These are phyloP conservation scores for Solanum hybrid DNA, from an alignment of 305 asterid genomes.

Conservation along the genomic window DNA sequence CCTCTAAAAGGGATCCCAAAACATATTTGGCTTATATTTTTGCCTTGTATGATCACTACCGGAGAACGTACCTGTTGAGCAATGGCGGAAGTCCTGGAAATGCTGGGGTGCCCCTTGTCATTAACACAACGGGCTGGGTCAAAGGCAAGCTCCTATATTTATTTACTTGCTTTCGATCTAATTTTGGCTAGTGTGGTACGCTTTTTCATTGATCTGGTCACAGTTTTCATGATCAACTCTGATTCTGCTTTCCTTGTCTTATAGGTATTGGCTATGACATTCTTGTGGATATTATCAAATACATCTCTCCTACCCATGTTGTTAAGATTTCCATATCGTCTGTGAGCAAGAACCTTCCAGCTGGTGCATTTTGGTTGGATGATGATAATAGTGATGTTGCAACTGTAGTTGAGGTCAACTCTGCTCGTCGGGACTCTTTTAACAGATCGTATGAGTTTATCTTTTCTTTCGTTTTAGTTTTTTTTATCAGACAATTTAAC, in stretches of 20 bases:
- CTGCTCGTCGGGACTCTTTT: constrained; percentile 65
- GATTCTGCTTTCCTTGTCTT: constrained; percentile 11
- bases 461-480: constrained; percentile 3
- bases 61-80: constrained; percentile 21
- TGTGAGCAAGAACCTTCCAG: constrained; percentile 66
- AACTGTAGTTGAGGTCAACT: constrained; percentile 50
- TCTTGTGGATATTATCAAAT: constrained; percentile 65
- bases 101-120: constrained; percentile 62
- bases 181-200: neutral
- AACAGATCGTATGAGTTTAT: constrained; percentile 60
- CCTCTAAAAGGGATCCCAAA: constrained; percentile 78
- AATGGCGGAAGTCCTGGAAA: constrained; percentile 19
- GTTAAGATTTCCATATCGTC: constrained; percentile 61
- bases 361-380: constrained; percentile 74
- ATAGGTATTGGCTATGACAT: constrained; percentile 85
- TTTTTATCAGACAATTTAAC: neutral
- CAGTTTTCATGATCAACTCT: neutral
- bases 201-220: neutral
- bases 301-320: constrained; percentile 71
- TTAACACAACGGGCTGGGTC: constrained; percentile 97
- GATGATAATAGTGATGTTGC: constrained; percentile 31
- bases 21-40: constrained; percentile 49
- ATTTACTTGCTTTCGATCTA: constrained; percentile 6
- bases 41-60: constrained; percentile 61
- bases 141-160: constrained; percentile 42